Conservation (phyloP, 2,329 filamentous ascomycete species). For the Curvularia sp. region DNA sequence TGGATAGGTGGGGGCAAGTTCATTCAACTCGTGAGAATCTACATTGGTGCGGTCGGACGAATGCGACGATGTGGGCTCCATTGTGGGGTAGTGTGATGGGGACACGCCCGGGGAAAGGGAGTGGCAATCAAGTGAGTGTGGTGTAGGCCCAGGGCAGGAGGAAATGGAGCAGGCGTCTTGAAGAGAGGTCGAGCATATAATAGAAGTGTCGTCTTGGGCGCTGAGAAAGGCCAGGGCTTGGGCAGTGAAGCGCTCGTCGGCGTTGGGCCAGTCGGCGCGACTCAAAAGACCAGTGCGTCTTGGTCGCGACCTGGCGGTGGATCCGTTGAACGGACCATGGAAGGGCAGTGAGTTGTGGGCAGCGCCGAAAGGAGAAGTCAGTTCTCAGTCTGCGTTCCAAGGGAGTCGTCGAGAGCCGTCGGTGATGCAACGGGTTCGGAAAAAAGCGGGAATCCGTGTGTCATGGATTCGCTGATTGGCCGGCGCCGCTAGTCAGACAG, state of each 20-base stretch:
- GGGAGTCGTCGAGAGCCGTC: conserved; percentile 4
- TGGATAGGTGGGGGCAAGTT: conserved; percentile 9
- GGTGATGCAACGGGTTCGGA: conserved; percentile 16
- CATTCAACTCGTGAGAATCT: conserved; percentile 22
- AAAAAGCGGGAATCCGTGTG: conserved; percentile 9
- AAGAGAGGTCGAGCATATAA: not conserved
- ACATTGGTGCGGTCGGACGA: conserved; percentile 20
- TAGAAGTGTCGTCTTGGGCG: conserved; percentile 1
- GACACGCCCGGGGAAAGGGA: not conserved
- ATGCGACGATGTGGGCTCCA: conserved; percentile 28
- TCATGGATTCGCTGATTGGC: conserved; percentile 14
- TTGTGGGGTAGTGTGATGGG: conserved; percentile 9
- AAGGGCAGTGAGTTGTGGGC: conserved; percentile 6
- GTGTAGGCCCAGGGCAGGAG: not conserved
- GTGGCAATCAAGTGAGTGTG: not conserved
- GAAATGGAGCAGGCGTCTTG: not conserved
- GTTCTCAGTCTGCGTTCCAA: conserved; percentile 9
- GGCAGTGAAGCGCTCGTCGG: conserved; percentile 2
- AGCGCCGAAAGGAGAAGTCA: conserved; percentile 16
- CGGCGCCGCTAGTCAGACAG: not conserved
- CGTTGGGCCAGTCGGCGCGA: conserved; percentile 1
- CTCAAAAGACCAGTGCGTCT: conserved; percentile 11
- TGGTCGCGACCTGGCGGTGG: conserved; percentile 15
- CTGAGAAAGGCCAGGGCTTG: conserved; percentile 6
- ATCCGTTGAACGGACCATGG: conserved; percentile 5